Conservation (phyloP, 148 eudicot genomes). For the Diospyros lotus region DNA sequence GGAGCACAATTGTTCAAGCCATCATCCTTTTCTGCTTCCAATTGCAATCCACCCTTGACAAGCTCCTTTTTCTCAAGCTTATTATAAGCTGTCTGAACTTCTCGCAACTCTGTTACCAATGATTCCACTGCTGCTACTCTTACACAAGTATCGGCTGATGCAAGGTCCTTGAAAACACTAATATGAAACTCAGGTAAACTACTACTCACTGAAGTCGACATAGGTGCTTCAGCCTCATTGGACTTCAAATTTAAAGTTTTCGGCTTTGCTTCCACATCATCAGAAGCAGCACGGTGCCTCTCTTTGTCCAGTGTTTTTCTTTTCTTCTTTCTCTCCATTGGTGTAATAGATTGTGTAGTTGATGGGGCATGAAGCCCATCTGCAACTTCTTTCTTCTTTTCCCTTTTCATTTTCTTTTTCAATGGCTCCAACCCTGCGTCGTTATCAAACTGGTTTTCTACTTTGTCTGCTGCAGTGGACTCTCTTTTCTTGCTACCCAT, state of each 20-base stretch:
- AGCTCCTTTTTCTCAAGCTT: constrained; percentile 39
- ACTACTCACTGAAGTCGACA: constrained; percentile 11
- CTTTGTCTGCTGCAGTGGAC: constrained; percentile 24
- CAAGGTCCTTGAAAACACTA: constrained; percentile 63
- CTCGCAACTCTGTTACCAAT: constrained; percentile 60
- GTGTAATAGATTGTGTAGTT: constrained; percentile 24
- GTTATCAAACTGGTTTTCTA: constrained; percentile 15
- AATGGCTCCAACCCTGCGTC: constrained; percentile 23
- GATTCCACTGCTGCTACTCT: constrained; percentile 76
- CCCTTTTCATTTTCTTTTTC: constrained; percentile 45
- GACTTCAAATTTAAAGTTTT: constrained; percentile 18
- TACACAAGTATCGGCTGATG: constrained; percentile 42
- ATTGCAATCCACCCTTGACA: constrained; percentile 39
- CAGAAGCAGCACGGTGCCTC: constrained; percentile 27
- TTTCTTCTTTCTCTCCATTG: constrained; percentile 77
- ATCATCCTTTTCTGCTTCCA: constrained; percentile 92
- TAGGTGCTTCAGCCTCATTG: constrained; percentile 18
- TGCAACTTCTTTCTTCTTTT: constrained; percentile 28
- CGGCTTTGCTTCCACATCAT: constrained; percentile 22
- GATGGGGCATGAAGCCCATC: constrained; percentile 23
- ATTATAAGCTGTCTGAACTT: constrained; percentile 68
- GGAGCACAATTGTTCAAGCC: constrained; percentile 86
- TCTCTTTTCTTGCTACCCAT: constrained; percentile 62
- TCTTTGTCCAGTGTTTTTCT: constrained; percentile 67
- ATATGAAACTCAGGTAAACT: constrained; percentile 74